These are phyloP conservation scores for Hyaloscypha hepaticicola DNA, from an alignment of 495 filamentous ascomycete genomes.

Conservation along the genomic window DNA sequence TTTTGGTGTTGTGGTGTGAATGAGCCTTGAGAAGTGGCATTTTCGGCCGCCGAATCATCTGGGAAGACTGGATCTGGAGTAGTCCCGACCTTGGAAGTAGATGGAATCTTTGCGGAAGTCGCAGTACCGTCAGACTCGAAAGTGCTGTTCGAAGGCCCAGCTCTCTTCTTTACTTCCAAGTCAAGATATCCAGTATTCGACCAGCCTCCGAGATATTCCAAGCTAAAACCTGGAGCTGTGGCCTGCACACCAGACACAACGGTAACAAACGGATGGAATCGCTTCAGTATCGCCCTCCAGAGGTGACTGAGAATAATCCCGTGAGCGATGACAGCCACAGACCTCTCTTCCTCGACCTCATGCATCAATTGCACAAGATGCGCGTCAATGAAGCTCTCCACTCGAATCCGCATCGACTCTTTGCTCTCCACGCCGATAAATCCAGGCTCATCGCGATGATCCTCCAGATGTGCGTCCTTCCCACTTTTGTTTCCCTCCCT, in stretches of 20 bases:
- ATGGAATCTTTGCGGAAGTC: neutral
- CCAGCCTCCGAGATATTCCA: conserved; percentile 52
- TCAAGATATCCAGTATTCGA: conserved; percentile 65
- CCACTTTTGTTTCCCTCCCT: conserved; percentile 13
- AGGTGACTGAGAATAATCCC: conserved; percentile 73
- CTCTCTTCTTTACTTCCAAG: conserved; percentile 39
- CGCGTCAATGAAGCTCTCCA: conserved; percentile 59
- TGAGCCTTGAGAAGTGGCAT: neutral
- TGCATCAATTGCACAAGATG: conserved; percentile 59
- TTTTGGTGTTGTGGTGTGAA: neutral
- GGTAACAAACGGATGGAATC: conserved; percentile 46
- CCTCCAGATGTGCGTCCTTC: conserved; percentile 20
- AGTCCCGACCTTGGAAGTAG: neutral
- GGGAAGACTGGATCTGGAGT: neutral
- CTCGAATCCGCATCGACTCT: conserved; percentile 62
- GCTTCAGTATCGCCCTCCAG: conserved; percentile 58
- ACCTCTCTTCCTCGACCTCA: conserved; percentile 24
- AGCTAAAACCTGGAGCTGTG: conserved; percentile 14
- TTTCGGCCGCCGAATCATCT: neutral
- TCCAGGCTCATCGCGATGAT: conserved; percentile 36
- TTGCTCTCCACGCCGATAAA: conserved; percentile 55
- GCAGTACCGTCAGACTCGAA: neutral
- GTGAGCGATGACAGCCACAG: conserved; percentile 72
- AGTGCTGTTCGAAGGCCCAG: neutral
- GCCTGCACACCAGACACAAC: conserved; percentile 23